Base-by-base conservation (phyloP, 129 eudicot genomes). In the Solidago caesia region DNA sequence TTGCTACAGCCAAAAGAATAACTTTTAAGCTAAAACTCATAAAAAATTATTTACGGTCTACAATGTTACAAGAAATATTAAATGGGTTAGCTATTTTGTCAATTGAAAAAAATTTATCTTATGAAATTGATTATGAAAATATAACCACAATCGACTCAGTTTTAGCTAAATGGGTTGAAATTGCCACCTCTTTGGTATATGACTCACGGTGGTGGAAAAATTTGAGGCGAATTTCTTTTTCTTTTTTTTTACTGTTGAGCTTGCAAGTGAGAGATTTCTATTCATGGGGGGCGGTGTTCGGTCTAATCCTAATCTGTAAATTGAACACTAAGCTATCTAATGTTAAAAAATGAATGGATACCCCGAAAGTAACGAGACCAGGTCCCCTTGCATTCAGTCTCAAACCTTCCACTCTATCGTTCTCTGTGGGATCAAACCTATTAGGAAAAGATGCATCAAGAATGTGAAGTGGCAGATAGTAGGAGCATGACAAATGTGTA, bases 401-500 rank as follows among this genome's bases (percentile, higher is more conserved):
- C 80, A 94, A 80, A 68, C 99, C 97, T 75, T 91, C 99, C 39
- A 94, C 83, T 11, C 99, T 94, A 78, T 94, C 99, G 76, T 94
- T 94, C 80, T 90, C 97, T 6, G 99, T 94, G 55, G 99, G 99
- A 77, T 94, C 99, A 55, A 97, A 94, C 97, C 99, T 94, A 86
- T 63, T 73, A 11, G 67, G 27, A 66, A 65, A 48, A 39, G 3
- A 62, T 69, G 59, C 25, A 70, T 63, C 39, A 25, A 71, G 13
- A 21, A 42, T 47, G 21, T 64, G 56, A 75, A 44, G 27, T 39
- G 15, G n/a, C 25, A 39, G 5, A 63, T 13, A 14, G 1, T 33
- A 13, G 44, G 46, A 63, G 10, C 68, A 53, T 53, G 21, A 7
- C 59, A 4, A 13, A 53, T 16, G 25, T 7, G 51, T 25, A 11